phyloP scores from a whole-genome alignment of 495 filamentous ascomycete genomes.

The Pyrenopolyporus hunteri region DNA sequence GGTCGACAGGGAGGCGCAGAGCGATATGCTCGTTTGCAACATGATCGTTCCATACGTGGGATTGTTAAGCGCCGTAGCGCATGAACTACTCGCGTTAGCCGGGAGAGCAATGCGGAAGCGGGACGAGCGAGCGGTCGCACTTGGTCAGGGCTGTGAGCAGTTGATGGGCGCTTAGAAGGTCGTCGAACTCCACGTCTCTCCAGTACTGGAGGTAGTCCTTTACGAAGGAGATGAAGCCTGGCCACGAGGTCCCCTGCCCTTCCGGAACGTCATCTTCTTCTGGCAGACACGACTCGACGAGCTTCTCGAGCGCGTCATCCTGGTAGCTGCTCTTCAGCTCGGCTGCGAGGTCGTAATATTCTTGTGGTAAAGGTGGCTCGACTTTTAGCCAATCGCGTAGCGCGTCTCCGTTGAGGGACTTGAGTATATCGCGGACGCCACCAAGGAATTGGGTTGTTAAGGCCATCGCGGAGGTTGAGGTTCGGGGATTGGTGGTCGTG shows the following conservation, averaged over 20 bases:
- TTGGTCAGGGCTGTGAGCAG: conserved; percentile 72
- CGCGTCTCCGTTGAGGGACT: conserved; percentile 46
- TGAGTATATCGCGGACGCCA: conserved; percentile 49
- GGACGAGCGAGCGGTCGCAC: conserved; percentile 53
- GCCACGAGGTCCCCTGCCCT: conserved; percentile 68
- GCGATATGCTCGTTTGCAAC: conserved; percentile 75
- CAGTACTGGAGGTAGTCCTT: conserved; percentile 79
- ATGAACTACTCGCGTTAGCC: conserved; percentile 59
- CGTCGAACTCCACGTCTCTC: conserved; percentile 75
- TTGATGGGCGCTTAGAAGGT: conserved; percentile 76
- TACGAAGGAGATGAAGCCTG: conserved; percentile 75
- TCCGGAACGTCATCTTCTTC: conserved; percentile 52
- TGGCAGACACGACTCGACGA: conserved; percentile 64
- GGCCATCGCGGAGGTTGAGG: conserved; percentile 41
- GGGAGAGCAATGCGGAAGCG: not conserved
- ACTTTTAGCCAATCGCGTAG: conserved; percentile 55
- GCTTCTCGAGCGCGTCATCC: conserved; percentile 61
- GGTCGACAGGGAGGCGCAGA: conserved; percentile 76
- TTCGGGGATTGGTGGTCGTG: not conserved
- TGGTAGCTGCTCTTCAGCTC: conserved; percentile 67
- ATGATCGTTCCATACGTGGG: conserved; percentile 78
- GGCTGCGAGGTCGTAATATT: conserved; percentile 69
- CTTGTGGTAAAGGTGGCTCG: conserved; percentile 55
- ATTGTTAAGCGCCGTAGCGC: conserved; percentile 79
- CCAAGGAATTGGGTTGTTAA: conserved; percentile 49